These are phyloP conservation scores for Gloeostereum incarnatum DNA, from an alignment of 768 basidiomycete genomes.

Conservation along the genomic window DNA sequence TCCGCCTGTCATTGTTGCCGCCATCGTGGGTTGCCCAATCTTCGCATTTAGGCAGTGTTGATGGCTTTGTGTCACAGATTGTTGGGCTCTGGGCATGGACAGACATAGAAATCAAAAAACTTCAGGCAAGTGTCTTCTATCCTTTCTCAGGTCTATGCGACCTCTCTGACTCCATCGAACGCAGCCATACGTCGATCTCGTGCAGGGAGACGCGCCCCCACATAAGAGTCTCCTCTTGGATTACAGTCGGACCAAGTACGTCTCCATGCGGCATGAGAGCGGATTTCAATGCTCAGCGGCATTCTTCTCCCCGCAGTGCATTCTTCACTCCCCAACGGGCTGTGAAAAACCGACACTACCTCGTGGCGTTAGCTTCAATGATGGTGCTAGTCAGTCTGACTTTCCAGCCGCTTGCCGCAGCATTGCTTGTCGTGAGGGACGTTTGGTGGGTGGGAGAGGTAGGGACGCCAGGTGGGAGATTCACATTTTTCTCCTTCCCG, in stretches of 20 bases:
- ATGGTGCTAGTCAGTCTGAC: conserved; percentile 37
- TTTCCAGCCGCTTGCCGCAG: conserved; percentile 45
- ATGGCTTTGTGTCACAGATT: conserved; percentile 17
- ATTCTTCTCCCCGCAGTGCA: conserved; percentile 21
- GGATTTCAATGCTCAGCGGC: background rate
- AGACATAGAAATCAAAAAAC: conserved; percentile 46
- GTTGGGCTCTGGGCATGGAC: conserved; percentile 49
- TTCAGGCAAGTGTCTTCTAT: conserved; percentile 28
- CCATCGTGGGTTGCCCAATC: conserved; percentile 21
- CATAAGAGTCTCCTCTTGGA: conserved; percentile 44
- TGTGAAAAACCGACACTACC: conserved; percentile 35
- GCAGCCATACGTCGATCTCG: conserved; percentile 50
- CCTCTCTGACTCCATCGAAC: background rate
- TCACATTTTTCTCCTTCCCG: background rate
- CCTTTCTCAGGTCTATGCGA: background rate
- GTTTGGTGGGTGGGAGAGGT: too few relatives aligned
- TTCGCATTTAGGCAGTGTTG: background rate
- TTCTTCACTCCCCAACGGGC: conserved; percentile 38
- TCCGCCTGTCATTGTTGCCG: conserved; percentile 41
- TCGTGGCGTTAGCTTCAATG: conserved; percentile 38
- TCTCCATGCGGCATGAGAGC: background rate
- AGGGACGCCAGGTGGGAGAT: conserved; percentile 25
- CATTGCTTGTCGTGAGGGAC: conserved; percentile 37
- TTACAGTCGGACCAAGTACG: conserved; percentile 43
- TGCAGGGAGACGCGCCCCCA: conserved; percentile 44